Percentiles rank a stretch among this genome's conserved stretches.
These are phyloP conservation scores for Flaveria sonorensis DNA, from an alignment of 129 eudicot genomes.

Conservation along the genomic window DNA sequence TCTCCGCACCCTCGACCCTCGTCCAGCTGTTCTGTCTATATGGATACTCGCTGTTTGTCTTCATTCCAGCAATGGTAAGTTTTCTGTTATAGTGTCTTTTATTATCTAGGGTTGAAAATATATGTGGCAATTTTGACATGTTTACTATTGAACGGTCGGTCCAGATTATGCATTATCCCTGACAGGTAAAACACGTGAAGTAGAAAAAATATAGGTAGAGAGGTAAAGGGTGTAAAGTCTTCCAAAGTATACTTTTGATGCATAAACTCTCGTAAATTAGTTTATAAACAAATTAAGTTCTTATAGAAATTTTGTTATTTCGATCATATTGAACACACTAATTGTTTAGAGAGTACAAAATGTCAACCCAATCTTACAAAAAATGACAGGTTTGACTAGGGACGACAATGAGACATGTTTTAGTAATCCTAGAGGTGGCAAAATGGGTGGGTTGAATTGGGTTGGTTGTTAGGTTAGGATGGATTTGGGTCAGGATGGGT, in stretches of 20 bases:
- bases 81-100: background rate
- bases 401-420: no score
- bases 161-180: background rate
- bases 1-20: constrained; percentile 95
- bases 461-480: no score
- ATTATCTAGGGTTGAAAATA: background rate
- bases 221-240: background rate
- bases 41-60: constrained; percentile 89
- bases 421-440: no score
- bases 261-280: background rate
- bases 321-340: no score
- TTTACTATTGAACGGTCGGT: background rate
- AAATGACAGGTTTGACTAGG: no score
- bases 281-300: background rate
- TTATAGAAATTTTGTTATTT: background rate
- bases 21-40: constrained; percentile 91
- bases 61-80: constrained; percentile 96
- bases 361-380: no score
- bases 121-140: background rate
- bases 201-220: background rate
- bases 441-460: no score
- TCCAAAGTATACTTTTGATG: background rate
- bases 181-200: background rate
- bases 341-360: no score
- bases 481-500: no score